Percentiles rank a stretch among this genome's conserved stretches.
phyloP scores from a whole-genome alignment of 768 basidiomycete genomes.

The Tylopilus plumbeoviolaceoides region DNA sequence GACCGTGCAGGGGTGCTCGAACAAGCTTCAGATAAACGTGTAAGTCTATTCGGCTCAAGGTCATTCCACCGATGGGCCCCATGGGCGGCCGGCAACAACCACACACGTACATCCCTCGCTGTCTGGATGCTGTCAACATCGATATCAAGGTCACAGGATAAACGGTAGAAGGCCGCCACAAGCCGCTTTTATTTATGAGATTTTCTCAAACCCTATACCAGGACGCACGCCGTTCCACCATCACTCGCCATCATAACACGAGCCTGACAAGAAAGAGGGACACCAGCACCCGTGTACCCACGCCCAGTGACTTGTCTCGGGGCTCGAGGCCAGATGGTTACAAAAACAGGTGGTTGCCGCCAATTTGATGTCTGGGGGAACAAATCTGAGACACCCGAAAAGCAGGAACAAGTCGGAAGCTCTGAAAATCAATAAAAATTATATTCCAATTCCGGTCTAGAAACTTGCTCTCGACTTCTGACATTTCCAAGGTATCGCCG shows the following conservation, averaged over 20 bases:
- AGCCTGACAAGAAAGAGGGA: not conserved
- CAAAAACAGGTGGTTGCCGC: not conserved
- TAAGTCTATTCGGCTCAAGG: not conserved
- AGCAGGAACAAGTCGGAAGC: not conserved
- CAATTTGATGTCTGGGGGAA: constrained; percentile 1
- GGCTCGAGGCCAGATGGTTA: constrained; percentile 4
- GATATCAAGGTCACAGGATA: constrained; percentile 1
- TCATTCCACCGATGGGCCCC: not conserved
- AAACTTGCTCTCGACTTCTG: not conserved
- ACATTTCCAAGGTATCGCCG: constrained; percentile 12
- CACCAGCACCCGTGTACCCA: not conserved
- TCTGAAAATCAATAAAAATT: constrained; percentile 5
- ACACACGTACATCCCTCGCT: not conserved
- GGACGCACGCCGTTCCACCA: constrained; percentile 2
- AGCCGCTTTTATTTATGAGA: constrained; percentile 8
- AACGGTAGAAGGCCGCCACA: constrained; percentile 5
- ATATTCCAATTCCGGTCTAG: constrained; percentile 5
- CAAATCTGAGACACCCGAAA: constrained; percentile 2
- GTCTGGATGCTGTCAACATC: not conserved
- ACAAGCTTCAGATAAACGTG: not conserved
- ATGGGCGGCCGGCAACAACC: not conserved
- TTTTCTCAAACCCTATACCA: constrained; percentile 10
- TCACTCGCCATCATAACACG: constrained; percentile 3
- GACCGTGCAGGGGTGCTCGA: not conserved
- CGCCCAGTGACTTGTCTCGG: constrained; percentile 1